These are phyloP conservation scores for Chytriomyces sp. DNA, from an alignment of 192 early-diverging fungal species.

Conservation along the genomic window DNA sequence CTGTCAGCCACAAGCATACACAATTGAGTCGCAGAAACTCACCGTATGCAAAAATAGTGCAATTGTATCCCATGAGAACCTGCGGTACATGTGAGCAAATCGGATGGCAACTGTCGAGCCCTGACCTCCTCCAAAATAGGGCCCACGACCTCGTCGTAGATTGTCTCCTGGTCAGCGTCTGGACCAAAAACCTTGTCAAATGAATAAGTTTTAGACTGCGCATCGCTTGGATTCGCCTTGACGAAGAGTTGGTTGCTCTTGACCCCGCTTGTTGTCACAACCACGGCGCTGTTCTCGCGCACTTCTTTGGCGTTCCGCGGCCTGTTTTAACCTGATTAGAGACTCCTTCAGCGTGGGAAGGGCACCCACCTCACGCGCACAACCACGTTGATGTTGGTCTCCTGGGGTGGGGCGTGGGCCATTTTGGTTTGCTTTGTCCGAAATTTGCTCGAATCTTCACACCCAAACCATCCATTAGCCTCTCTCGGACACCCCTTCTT, in stretches of 20 bases:
- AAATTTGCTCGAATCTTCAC: neutral
- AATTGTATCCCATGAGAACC: conserved; percentile 80
- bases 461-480: too few species aligned
- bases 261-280: conserved; percentile 55
- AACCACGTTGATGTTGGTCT: conserved; percentile 55
- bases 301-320: conserved; percentile 67
- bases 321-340: conserved; percentile 13
- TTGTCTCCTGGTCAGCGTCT: conserved; percentile 75
- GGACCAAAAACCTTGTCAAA: conserved; percentile 94
- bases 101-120: neutral
- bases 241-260: conserved; percentile 68
- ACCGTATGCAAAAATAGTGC: conserved; percentile 70
- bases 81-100: neutral
- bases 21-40: neutral
- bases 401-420: conserved; percentile 42
- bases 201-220: conserved; percentile 70
- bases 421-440: neutral
- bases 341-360: neutral
- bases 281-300: conserved; percentile 63
- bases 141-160: conserved; percentile 80
- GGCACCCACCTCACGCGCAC: conserved; percentile 47
- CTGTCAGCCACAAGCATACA: neutral
- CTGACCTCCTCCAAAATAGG: conserved; percentile 81
- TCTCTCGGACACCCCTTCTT: too few species aligned
- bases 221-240: conserved; percentile 48